phyloP scores from a whole-genome alignment of 148 eudicot genomes.

The Amaranthus cruentus region DNA sequence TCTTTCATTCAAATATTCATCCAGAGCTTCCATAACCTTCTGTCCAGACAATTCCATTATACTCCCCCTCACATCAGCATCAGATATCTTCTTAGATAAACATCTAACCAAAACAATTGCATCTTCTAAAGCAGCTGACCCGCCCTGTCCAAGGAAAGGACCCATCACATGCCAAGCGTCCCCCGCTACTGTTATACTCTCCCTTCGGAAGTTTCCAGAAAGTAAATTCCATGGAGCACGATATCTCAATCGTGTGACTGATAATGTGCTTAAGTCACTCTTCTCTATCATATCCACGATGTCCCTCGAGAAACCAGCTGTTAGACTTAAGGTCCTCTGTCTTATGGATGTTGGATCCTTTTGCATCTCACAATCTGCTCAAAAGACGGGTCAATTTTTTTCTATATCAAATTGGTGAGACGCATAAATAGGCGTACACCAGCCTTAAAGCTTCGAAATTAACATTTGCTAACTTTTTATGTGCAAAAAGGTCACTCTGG shows the following conservation, averaged over 20 bases:
- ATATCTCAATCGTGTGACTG: slow-evolving; percentile 41
- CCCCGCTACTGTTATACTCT: slow-evolving; percentile 48
- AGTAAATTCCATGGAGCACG: slow-evolving; percentile 56
- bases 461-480: too few relatives aligned
- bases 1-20: slow-evolving; percentile 46
- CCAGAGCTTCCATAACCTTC: slow-evolving; percentile 37
- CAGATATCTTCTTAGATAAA: slow-evolving; percentile 20
- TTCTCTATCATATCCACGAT: slow-evolving; percentile 28
- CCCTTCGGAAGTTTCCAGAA: slow-evolving; percentile 33
- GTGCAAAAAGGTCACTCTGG: too few relatives aligned
- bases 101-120: slow-evolving; percentile 57
- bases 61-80: neutral
- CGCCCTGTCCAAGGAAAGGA: slow-evolving; percentile 72
- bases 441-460: too few relatives aligned
- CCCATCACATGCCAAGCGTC: slow-evolving; percentile 76
- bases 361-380: slow-evolving; percentile 29
- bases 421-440: too few relatives aligned
- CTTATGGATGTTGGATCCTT: slow-evolving; percentile 33
- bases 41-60: slow-evolving; percentile 5
- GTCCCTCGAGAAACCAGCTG: slow-evolving; percentile 31
- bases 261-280: slow-evolving; percentile 33
- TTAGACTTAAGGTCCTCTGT: slow-evolving; percentile 22
- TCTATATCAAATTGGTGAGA: neutral
- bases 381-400: neutral
- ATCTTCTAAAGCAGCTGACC: slow-evolving; percentile 64